Conservation (phyloP, 73 alveolate species). For the Effrenium voratum region DNA sequence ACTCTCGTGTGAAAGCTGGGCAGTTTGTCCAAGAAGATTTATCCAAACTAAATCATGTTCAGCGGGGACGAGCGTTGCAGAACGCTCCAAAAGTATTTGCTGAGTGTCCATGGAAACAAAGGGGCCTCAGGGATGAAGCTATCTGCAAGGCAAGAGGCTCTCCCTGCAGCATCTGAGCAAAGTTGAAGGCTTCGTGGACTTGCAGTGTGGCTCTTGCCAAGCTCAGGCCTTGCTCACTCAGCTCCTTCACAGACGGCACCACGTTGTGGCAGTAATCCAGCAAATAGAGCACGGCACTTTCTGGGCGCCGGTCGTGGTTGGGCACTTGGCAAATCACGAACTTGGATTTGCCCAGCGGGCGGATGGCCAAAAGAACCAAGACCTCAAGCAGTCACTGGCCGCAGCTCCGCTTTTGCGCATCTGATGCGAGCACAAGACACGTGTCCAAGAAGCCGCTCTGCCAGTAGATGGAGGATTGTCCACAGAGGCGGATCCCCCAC, state of each 20-base stretch:
- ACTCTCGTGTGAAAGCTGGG: no score
- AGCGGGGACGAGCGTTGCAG: background rate
- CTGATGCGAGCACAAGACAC: no score
- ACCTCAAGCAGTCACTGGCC: no score
- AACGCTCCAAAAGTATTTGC: no score
- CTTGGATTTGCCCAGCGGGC: constrained; percentile 73
- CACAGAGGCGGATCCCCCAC: no score
- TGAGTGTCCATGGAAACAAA: no score
- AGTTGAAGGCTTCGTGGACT: constrained; percentile 78
- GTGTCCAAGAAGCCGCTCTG: no score
- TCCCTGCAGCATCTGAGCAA: constrained; percentile 81
- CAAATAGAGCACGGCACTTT: constrained; percentile 57
- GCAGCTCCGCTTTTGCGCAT: no score
- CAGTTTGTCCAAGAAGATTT: background rate
- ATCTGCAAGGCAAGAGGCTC: background rate
- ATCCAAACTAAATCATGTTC: background rate
- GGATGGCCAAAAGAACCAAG: constrained; percentile 68
- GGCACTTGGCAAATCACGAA: constrained; percentile 82
- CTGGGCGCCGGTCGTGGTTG: constrained; percentile 56
- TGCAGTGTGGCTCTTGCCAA: background rate
- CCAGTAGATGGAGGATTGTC: no score
- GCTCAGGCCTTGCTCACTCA: background rate
- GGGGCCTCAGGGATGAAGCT: no score
- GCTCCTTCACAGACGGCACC: constrained; percentile 66
- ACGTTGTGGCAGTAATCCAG: constrained; percentile 74